Conservation (phyloP, 2,329 filamentous ascomycete genomes). For the Macrophomina tecta region DNA sequence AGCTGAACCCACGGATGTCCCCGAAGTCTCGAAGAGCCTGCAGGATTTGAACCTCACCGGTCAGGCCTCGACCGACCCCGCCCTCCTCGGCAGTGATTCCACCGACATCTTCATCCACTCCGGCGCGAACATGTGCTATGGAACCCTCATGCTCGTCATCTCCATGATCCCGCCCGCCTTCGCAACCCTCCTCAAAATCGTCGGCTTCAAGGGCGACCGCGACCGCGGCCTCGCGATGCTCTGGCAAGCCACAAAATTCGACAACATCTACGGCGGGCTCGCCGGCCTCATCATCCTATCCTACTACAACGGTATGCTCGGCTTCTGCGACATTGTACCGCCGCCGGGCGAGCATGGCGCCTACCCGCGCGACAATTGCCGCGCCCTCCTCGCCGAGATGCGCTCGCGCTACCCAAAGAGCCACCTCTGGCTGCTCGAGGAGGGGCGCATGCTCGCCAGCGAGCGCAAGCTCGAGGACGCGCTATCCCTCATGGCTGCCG, state of each 20-base stretch:
- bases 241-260: constrained; percentile 85
- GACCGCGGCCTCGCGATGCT: constrained; percentile 82
- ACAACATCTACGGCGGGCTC: constrained; percentile 92
- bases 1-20: not conserved
- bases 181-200: constrained; percentile 81
- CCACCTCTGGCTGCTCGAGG: constrained; percentile 85
- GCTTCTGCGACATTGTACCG: constrained; percentile 86
- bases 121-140: constrained; percentile 87
- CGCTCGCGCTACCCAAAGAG: constrained; percentile 78
- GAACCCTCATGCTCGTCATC: constrained; percentile 83
- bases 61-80: constrained; percentile 11
- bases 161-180: constrained; percentile 93
- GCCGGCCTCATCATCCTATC: constrained; percentile 79
- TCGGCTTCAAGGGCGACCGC: constrained; percentile 90
- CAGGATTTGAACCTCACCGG: constrained; percentile 1
- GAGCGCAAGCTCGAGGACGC: constrained; percentile 71
- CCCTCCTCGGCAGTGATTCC: constrained; percentile 68
- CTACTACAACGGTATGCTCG: constrained; percentile 87
- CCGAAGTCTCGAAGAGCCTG: not conserved
- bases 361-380: constrained; percentile 74
- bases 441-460: constrained; percentile 76
- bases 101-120: constrained; percentile 90
- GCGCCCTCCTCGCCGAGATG: constrained; percentile 74
- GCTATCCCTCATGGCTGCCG: constrained; percentile 66
- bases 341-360: constrained; percentile 59